Conservation (phyloP, 768 basidiomycete species). For the Lanmaoa pseudosensibilis region DNA sequence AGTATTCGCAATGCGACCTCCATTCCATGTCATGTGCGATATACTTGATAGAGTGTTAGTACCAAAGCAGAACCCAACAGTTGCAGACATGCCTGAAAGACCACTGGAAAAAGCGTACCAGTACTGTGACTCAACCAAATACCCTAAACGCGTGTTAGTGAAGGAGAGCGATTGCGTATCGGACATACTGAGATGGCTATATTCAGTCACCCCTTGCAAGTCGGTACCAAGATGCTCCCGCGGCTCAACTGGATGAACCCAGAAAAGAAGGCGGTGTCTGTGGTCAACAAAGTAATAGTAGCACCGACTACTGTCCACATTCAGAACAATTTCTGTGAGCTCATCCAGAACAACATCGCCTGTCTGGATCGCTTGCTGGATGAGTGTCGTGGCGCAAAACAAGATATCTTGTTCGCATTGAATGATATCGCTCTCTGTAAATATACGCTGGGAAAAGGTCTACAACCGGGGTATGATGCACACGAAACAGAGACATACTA, state of each 20-base stretch:
- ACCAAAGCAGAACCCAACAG: neutral
- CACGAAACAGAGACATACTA: slow-evolving; percentile 1
- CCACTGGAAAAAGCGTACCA: slow-evolving; percentile 5
- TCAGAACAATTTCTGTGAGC: slow-evolving; percentile 10
- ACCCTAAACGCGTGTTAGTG: slow-evolving; percentile 9
- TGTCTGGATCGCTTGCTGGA: slow-evolving; percentile 1
- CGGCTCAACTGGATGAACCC: slow-evolving; percentile 3
- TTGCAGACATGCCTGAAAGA: neutral
- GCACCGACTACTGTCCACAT: slow-evolving; percentile 5
- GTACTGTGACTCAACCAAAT: slow-evolving; percentile 13
- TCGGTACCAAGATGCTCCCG: neutral
- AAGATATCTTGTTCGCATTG: neutral
- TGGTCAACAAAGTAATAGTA: slow-evolving; percentile 21
- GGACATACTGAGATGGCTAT: slow-evolving; percentile 15
- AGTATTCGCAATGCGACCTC: slow-evolving; percentile 22
- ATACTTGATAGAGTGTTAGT: neutral
- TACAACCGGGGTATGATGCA: neutral
- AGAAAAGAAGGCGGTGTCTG: slow-evolving; percentile 16
- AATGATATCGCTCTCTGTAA: slow-evolving; percentile 13
- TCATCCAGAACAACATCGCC: neutral
- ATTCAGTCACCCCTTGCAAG: slow-evolving; percentile 7
- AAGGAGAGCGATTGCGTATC: too few relatives aligned
- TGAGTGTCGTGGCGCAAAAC: neutral
- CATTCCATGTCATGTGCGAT: neutral
- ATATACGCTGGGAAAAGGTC: slow-evolving; percentile 14